Evolutionary conservation across 805 yeast genomes (phyloP).

Genomic region (Ogataea glucozyma): DNA sequence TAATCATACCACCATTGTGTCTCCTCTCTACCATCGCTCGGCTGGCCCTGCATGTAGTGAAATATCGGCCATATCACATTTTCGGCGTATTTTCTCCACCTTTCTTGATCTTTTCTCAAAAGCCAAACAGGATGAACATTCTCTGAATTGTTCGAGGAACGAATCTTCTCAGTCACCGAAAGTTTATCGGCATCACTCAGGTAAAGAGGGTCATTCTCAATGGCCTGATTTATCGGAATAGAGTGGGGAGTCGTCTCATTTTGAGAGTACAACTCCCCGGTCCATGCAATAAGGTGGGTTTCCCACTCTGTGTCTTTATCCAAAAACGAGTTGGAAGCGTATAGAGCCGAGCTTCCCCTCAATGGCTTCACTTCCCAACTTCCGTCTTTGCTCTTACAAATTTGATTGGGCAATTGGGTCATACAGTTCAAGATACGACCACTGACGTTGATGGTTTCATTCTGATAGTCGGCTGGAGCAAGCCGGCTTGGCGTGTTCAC

Average conservation of each 20-base stretch:
- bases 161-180: conserved; percentile 48
- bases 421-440: conserved; percentile 71
- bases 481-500: conserved; percentile 3
- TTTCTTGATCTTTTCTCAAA: conserved; percentile 68
- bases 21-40: conserved; percentile 68
- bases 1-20: conserved; percentile 82
- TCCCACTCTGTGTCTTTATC: conserved; percentile 77
- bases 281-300: conserved; percentile 89
- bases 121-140: conserved; percentile 88
- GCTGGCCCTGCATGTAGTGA: conserved; percentile 84
- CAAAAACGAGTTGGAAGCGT: conserved; percentile 69
- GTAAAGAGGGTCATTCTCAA: conserved; percentile 62
- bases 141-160: conserved; percentile 46
- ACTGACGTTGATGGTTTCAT: conserved; percentile 40
- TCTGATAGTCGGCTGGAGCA: conserved; percentile 25
- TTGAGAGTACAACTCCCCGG: conserved; percentile 70
- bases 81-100: conserved; percentile 92
- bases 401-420: conserved; percentile 67
- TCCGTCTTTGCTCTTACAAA: conserved; percentile 43
- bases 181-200: conserved; percentile 56
- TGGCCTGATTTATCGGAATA: conserved; percentile 27
- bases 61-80: conserved; percentile 90
- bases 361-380: conserved; percentile 61
- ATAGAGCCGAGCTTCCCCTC: conserved; percentile 83
- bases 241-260: conserved; percentile 29